These are phyloP conservation scores for Talaromyces stipitatus DNA, from an alignment of 495 filamentous ascomycete genomes.

Conservation along the genomic window DNA sequence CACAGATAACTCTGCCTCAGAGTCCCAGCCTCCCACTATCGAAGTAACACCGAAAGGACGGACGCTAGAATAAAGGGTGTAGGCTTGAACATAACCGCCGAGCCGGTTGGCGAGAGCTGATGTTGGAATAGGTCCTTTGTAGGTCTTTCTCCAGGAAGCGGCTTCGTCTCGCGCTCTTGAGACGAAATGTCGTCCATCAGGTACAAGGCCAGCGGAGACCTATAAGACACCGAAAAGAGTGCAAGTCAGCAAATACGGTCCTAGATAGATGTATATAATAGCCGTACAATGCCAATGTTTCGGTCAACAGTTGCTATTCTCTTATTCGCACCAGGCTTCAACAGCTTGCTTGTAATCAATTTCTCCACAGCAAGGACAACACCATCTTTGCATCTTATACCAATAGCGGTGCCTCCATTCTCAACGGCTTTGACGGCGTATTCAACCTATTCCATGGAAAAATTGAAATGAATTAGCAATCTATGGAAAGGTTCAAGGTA, in stretches of 20 bases:
- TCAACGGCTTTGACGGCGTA: slow-evolving; percentile 98
- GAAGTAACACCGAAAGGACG: slow-evolving; percentile 94
- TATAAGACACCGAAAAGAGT: slow-evolving; percentile 20
- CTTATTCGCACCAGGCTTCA: slow-evolving; percentile 92
- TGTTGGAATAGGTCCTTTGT: slow-evolving; percentile 86
- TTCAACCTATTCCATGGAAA: slow-evolving; percentile 55
- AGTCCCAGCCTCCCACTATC: slow-evolving; percentile 91
- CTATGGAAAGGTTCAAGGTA: neutral
- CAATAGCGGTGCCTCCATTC: slow-evolving; percentile 93
- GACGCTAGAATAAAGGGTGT: slow-evolving; percentile 93
- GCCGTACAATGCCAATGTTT: slow-evolving; percentile 83
- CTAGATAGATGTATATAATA: neutral
- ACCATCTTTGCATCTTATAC: slow-evolving; percentile 94
- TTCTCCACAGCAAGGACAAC: slow-evolving; percentile 96
- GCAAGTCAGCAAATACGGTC: neutral
- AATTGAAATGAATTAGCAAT: neutral
- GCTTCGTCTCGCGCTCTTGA: slow-evolving; percentile 92
- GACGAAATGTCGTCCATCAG: slow-evolving; percentile 92
- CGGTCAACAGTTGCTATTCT: slow-evolving; percentile 90
- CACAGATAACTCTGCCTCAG: slow-evolving; percentile 66
- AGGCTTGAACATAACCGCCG: slow-evolving; percentile 92
- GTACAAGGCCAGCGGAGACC: slow-evolving; percentile 89
- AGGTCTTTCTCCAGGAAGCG: slow-evolving; percentile 73
- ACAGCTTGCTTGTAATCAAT: slow-evolving; percentile 86
- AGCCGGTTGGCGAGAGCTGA: slow-evolving; percentile 81